These are phyloP conservation scores for Lotus japonicus DNA, from an alignment of 306 rosid genomes.

Conservation along the genomic window DNA sequence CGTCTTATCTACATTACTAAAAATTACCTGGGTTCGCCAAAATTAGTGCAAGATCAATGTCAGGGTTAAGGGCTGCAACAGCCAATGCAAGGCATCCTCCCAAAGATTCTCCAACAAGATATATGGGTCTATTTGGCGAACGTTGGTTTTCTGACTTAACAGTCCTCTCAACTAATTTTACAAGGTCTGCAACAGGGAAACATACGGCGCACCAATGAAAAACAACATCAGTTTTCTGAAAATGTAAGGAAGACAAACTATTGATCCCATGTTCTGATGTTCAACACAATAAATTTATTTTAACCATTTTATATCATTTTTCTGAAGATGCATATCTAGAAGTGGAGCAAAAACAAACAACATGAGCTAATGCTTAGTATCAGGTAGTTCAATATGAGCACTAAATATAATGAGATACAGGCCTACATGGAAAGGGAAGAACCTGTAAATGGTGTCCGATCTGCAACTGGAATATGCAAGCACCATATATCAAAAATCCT, in stretches of 20 bases:
- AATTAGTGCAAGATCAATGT: slow-evolving; percentile 77
- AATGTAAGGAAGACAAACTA: background rate
- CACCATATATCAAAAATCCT: slow-evolving; percentile 82
- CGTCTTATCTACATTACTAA: background rate
- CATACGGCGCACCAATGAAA: background rate
- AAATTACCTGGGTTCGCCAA: slow-evolving; percentile 79
- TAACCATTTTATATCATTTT: background rate
- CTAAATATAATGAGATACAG: background rate
- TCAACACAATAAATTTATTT: background rate
- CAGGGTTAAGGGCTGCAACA: slow-evolving; percentile 72
- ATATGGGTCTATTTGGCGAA: slow-evolving; percentile 70
- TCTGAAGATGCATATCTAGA: background rate
- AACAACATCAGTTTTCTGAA: background rate
- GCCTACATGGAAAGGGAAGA: background rate
- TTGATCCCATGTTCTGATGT: slow-evolving; percentile 14
- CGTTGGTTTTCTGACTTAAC: slow-evolving; percentile 43
- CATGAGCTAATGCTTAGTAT: background rate
- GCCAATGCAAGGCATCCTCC: slow-evolving; percentile 88
- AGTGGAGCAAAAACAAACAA: slow-evolving; percentile 1
- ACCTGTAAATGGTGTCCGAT: slow-evolving; percentile 77
- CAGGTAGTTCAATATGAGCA: background rate
- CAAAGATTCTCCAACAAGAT: slow-evolving; percentile 77
- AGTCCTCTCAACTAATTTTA: slow-evolving; percentile 64
- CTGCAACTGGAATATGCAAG: slow-evolving; percentile 81
- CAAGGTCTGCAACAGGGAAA: slow-evolving; percentile 45